phyloP scores from a whole-genome alignment of 2,329 filamentous ascomycete genomes.

The Arthroderma sp. region DNA sequence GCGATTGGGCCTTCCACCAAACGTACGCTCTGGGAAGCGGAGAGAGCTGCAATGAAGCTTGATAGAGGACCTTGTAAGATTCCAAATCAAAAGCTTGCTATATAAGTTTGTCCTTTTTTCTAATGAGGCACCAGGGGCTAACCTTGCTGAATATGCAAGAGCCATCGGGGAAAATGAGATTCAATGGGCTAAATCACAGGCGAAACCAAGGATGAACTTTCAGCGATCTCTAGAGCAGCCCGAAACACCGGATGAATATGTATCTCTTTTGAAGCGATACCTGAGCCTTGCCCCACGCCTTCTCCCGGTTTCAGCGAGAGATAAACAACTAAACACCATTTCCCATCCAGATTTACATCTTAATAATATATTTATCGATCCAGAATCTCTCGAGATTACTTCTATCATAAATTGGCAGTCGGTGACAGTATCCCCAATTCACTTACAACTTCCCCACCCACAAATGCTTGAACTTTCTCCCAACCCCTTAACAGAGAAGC shows the following conservation, averaged over 20 bases:
- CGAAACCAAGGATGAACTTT: slow-evolving; percentile 16
- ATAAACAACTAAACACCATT: not conserved
- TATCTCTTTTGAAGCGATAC: slow-evolving; percentile 17
- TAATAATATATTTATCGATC: slow-evolving; percentile 23
- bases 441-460: slow-evolving; percentile 17
- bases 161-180: slow-evolving; percentile 18
- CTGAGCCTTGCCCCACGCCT: slow-evolving; percentile 4
- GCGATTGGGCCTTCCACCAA: slow-evolving; percentile 15
- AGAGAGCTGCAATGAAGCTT: slow-evolving; percentile 14
- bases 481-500: slow-evolving; percentile 10
- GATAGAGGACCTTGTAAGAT: slow-evolving; percentile 20
- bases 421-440: slow-evolving; percentile 18
- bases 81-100: not conserved
- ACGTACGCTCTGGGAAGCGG: slow-evolving; percentile 13
- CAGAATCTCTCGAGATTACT: slow-evolving; percentile 14
- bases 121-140: not conserved
- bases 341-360: slow-evolving; percentile 15
- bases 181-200: slow-evolving; percentile 14
- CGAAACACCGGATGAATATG: slow-evolving; percentile 14
- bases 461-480: not conserved
- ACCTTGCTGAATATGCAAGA: slow-evolving; percentile 12
- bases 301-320: not conserved
- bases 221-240: slow-evolving; percentile 11
- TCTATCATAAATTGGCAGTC: slow-evolving; percentile 23
- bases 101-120: not conserved